Evolutionary conservation across 108 stramenopile species (phyloP), one percentile per base, ranked within the genome.

Genomic region (Schizochytrium sp.): DNA sequence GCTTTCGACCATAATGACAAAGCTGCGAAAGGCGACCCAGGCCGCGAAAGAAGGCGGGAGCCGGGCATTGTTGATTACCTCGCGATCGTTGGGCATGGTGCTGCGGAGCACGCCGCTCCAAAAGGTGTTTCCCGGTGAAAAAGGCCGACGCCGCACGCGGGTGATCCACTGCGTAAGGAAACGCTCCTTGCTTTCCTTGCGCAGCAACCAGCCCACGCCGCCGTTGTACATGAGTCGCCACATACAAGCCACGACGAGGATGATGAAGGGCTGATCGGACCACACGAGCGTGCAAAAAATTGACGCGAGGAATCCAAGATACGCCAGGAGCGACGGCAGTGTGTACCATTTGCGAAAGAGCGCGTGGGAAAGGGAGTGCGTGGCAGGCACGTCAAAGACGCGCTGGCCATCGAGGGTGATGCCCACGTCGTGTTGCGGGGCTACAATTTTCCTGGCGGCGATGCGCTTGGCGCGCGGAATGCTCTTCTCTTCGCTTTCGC

Each of bases 41-140:
- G 76, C 76, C 25, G 76, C 76, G 76, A 83, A 83, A 6, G 76
- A 83, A 6, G 76, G 76, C 25, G 76, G 76, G 10, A 83, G 76
- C n/a, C 48, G 44, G 18, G 48, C 28, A 23, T 83, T 45, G 23
- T 83, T 83, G 48, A 83, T 8, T 2, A 83, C 76, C 51, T 83
- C 76, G 45, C 76, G 76, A 53, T 83, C 48, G 10, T 83, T 53
- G 12, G 76, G 76, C 76, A 83, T 83, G 45, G 18, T 83, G 48
- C 25, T 14, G n/a, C 76, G 45, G 19, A 83, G 51, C 6, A 83
- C 51, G 23, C 48, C 19, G 76, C 76, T 83, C 76, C 76, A 83
- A 23, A 83, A 53, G 10, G 48, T 12, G 23, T 83, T 83, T 83
- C 4, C 76, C 12, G 51, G 16, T 1, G 76, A 19, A 23, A 83